Base-by-base conservation (phyloP, 108 stramenopile genomes). In the Thalassiosira profunda region DNA sequence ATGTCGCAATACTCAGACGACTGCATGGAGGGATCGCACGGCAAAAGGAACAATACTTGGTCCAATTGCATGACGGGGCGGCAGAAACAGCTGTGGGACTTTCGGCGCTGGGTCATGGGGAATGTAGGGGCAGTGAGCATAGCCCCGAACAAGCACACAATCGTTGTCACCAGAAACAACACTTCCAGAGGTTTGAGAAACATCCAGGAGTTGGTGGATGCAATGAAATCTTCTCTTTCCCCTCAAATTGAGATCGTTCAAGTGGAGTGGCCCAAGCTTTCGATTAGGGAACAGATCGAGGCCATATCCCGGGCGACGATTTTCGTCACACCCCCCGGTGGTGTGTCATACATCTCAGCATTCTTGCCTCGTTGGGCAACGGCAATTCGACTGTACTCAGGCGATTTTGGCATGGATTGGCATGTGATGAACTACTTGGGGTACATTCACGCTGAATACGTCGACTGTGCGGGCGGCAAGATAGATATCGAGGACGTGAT, bases 81-180 rank as follows among this genome's bases (percentile, higher is more conserved):
- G 46, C 46, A 47, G 46, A 8, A 8, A 23, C 46, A 47, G 4
- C 26, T 47, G 23, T 47, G 46, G 46, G 24, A 47, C 10, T 47
- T 47, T 47, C 46, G 46, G 1, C 23, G 26, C 4, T 47, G 26
- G 23, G 23, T 47, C 15, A 15, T 47, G 46, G 24, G 26, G 5
- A 47, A 47, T 47, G 46, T 47, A 47, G 23, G 23, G 46, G 46
- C 10, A 47, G 46, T 47, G 23, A 23, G 46, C 26, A 47, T 47
- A 47, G 46, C 14, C 46, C 46, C 23, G 23, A 23, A 47, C 46
- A 47, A 47, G 46, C 23, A 25, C 10, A 47, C 46, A 47, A 47
- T 47, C 3, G 26, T 25, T 25, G n/a, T n/a, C 46, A 47, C 5
- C 46, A 25, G 46, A 47, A 5, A 25, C 24, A 47, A 25, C 5